Base-by-base conservation (phyloP, 257 asterid genomes). In the Marsdenia floribunda region DNA sequence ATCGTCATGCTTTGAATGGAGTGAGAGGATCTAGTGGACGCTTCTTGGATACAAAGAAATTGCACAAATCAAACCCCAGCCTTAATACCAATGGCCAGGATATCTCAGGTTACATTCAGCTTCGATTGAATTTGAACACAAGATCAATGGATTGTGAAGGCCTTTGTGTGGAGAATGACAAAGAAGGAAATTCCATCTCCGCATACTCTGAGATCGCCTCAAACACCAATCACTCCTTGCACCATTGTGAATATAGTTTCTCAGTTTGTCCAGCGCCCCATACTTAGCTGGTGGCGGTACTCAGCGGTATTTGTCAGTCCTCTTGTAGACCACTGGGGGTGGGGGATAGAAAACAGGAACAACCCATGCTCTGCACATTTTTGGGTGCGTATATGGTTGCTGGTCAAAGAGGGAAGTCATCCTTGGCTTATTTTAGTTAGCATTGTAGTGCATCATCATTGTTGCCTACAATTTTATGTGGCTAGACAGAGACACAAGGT, bases 21-120 rank as follows among this genome's bases (percentile, higher is more conserved):
- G 86, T 71, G 47, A 49, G 86, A 47, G 83, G 83, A 67, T 73
- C 83, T 14, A 79, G 83, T 12, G 86, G 86, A 1, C 83, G 86
- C 42, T 82, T 82, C 73, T 72, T 78, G 60, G 67, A 75, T 58
- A 57, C 54, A 49, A 82, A 82, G 79, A 61, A 90, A 86, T 47
- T 47, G 44, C 66, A 40, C n/a, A 77, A 75, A 22, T 79, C 77
- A 58, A 67, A 71, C 19, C 53, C 71, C 13, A 54, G 54, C 49
- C 59, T 24, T 54, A 37, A 14, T 44, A 22, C 73, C 66, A 42
- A 65, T 67, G 78, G 38, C n/a, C 66, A 52, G 52, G 70, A 49
- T 42, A 16, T n/a, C n/a, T n/a, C n/a, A n/a, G n/a, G n/a, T n/a
- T n/a, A n/a, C n/a, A n/a, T n/a, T n/a, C n/a, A n/a, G n/a, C n/a